Base-by-base conservation (phyloP, 2,329 filamentous ascomycete species). In the Aspergillus fructus region DNA sequence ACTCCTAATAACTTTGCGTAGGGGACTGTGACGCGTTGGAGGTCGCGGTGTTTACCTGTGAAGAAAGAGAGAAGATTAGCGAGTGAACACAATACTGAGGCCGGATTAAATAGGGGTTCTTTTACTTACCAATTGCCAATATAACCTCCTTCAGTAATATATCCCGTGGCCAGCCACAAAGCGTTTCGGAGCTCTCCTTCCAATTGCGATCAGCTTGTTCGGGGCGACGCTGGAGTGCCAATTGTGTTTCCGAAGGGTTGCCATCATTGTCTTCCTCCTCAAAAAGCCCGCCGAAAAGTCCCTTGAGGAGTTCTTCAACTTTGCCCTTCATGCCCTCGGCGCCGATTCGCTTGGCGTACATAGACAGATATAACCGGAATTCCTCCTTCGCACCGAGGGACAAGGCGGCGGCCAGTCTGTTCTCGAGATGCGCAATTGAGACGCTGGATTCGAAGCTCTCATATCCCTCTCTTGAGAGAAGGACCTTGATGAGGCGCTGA, bases 281-380 rank as follows among this genome's bases (percentile, higher is more conserved):
- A 59, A 82, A 83, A 7, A 88, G 71, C 5, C 90, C 89, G 7
- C 93, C 92, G 49, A 96, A 80, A 42, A 99, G 79, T 46, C 86
- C 89, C 64, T 91, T 89, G 27, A 97, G 79, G 9, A 99, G 79
- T 77, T 99, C 96, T 71, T 97, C 93, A 2, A 97, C 92, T 77
- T 99, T 99, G 56, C 85, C 83, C 64, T 89, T 86, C 51, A 93
- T 79, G 0, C 92, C 92, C 73, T 99, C 96, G 0, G 92, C 91
- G 1, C 94, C 94, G 5, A 99, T 84, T 0, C 94, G 87, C 78
- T 97, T 97, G 3, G 93, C 93, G 69, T 99, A 99, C 92, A 97
- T 97, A 68, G 92, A 89, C n/a, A 99, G 79, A 69, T 97, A 97
- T 1, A 96, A 81, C 56, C 91, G 86, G 77, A 97, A 99, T 72